Conservation (phyloP, 2,329 filamentous ascomycete species). For the Talaromyces marneffei region DNA sequence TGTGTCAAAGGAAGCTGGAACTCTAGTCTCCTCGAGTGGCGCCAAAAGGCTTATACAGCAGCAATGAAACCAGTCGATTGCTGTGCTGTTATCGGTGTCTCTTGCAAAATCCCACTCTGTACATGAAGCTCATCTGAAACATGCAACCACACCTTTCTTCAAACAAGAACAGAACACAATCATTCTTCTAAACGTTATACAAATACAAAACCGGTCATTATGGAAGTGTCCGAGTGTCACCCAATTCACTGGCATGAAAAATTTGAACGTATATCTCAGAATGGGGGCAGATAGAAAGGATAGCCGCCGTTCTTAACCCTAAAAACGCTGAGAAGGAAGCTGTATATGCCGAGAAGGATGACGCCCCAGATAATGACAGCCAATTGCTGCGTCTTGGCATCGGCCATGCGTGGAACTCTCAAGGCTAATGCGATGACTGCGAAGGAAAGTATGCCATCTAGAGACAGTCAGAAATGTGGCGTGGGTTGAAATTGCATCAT, state of each 20-base stretch:
- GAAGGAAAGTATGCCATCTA: slow-evolving; percentile 77
- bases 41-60: not conserved
- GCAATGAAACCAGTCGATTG: not conserved
- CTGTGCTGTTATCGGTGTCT: not conserved
- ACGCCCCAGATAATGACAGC: slow-evolving; percentile 74
- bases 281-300: slow-evolving; percentile 89
- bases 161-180: not conserved
- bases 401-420: slow-evolving; percentile 83
- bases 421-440: slow-evolving; percentile 84
- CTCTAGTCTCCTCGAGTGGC: not conserved
- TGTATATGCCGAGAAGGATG: slow-evolving; percentile 77
- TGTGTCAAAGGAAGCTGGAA: not conserved
- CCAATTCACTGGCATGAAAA: not conserved
- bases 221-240: slow-evolving; percentile 17
- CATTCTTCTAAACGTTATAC: not conserved
- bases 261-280: slow-evolving; percentile 42
- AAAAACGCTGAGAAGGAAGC: slow-evolving; percentile 90
- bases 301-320: slow-evolving; percentile 91
- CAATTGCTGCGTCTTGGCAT: slow-evolving; percentile 70
- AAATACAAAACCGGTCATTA: not conserved
- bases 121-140: not conserved
- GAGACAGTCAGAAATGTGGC: slow-evolving; percentile 11
- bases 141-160: not conserved
- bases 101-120: not conserved
- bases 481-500: not conserved